A percentile compares a stretch with the other conserved stretches of the same genome.
phyloP scores from a whole-genome alignment of 164 flowering plant genomes.

The Annona squamosa region DNA sequence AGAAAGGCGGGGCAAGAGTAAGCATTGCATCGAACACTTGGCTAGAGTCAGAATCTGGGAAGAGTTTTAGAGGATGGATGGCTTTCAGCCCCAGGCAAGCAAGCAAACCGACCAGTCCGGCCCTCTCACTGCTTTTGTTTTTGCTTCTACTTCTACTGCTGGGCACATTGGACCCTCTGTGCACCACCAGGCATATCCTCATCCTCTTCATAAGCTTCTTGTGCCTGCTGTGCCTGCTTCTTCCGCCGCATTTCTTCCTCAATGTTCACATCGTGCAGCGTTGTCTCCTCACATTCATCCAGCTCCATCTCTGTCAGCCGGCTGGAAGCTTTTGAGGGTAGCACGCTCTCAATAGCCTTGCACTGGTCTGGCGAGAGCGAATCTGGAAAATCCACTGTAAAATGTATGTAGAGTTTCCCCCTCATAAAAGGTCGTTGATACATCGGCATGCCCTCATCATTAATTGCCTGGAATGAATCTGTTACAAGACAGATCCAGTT shows the following conservation, averaged over 20 bases:
- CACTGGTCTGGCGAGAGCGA: conserved; percentile 54
- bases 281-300: conserved; percentile 95
- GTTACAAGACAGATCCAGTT: background rate
- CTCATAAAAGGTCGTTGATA: conserved; percentile 83
- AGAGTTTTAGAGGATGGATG: background rate
- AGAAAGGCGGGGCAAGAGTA: too few relatives aligned
- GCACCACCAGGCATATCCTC: conserved; percentile 55
- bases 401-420: conserved; percentile 87
- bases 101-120: background rate
- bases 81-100: background rate
- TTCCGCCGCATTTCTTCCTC: conserved; percentile 89
- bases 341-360: conserved; percentile 42
- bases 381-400: conserved; percentile 80
- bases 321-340: conserved; percentile 43
- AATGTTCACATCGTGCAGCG: conserved; percentile 77
- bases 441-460: conserved; percentile 90
- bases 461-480: conserved; percentile 76
- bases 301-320: conserved; percentile 68
- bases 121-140: conserved; percentile 20
- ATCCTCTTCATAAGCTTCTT: conserved; percentile 78
- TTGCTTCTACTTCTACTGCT: conserved; percentile 18
- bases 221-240: conserved; percentile 35
- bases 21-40: too few relatives aligned
- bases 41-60: too few relatives aligned
- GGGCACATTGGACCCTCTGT: conserved; percentile 80